phyloP scores from a whole-genome alignment of 352 stramenopile species.

The Globisporangium heterothallicum region DNA sequence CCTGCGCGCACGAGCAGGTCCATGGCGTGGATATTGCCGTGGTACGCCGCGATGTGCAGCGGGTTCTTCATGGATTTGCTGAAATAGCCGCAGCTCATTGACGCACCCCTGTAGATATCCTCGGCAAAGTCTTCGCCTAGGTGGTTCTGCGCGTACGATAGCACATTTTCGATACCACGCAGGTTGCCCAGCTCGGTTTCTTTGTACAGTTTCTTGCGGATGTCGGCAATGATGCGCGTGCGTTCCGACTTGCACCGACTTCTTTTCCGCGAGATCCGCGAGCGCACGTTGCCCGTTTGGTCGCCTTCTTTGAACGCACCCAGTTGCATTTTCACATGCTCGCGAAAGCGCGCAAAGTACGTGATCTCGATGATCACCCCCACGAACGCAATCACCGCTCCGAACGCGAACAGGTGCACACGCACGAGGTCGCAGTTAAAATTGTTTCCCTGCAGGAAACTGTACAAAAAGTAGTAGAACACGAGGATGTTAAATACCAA shows the following conservation, averaged over 20 bases:
- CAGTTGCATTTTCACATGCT: slow-evolving; percentile 84
- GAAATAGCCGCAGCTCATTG: slow-evolving; percentile 49
- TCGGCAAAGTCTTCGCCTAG: slow-evolving; percentile 56
- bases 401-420: slow-evolving; percentile 36
- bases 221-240: slow-evolving; percentile 34
- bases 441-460: slow-evolving; percentile 54
- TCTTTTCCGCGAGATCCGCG: slow-evolving; percentile 27
- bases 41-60: slow-evolving; percentile 63
- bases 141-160: slow-evolving; percentile 38
- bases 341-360: slow-evolving; percentile 79
- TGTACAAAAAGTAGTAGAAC: slow-evolving; percentile 60
- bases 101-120: slow-evolving; percentile 54
- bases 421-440: slow-evolving; percentile 43
- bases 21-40: slow-evolving; percentile 61
- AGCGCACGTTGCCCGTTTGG: slow-evolving; percentile 74
- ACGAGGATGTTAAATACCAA: slow-evolving; percentile 45
- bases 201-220: slow-evolving; percentile 73
- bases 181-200: slow-evolving; percentile 62
- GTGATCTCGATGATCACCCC: slow-evolving; percentile 61
- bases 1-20: slow-evolving; percentile 43
- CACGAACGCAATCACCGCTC: slow-evolving; percentile 45
- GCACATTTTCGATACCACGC: slow-evolving; percentile 40
- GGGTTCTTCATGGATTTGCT: slow-evolving; percentile 76
- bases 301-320: slow-evolving; percentile 78
- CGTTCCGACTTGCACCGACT: slow-evolving; percentile 40